Evolutionary conservation across 2,329 filamentous ascomycete species (phyloP).

Genomic region (Samsoniella hepiali): DNA sequence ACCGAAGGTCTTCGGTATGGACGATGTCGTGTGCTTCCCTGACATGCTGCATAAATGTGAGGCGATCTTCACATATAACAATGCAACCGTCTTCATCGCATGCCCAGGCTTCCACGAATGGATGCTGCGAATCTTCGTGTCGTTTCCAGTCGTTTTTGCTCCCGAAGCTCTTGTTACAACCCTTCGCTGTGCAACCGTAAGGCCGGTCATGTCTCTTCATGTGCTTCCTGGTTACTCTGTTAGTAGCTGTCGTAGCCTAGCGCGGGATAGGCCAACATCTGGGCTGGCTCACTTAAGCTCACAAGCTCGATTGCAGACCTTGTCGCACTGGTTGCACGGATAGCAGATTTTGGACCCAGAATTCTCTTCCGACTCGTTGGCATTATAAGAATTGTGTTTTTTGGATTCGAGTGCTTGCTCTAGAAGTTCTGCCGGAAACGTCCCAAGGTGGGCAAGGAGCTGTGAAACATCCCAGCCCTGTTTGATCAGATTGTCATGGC

Average conservation of each 20-base stretch:
- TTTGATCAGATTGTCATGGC: constrained; percentile 2
- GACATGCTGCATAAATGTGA: constrained; percentile 63
- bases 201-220: constrained; percentile 76
- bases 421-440: constrained; percentile 32
- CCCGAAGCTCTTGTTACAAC: constrained; percentile 74
- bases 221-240: constrained; percentile 64
- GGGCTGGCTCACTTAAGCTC: constrained; percentile 52
- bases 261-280: background rate
- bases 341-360: constrained; percentile 21
- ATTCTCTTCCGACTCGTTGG: constrained; percentile 17
- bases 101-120: constrained; percentile 66
- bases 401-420: constrained; percentile 30
- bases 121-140: constrained; percentile 80
- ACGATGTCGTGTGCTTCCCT: constrained; percentile 43
- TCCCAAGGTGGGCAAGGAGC: constrained; percentile 26
- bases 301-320: constrained; percentile 48
- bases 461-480: constrained; percentile 9
- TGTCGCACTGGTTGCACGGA: constrained; percentile 42
- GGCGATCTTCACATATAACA: constrained; percentile 1
- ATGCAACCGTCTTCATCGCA: constrained; percentile 58
- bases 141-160: constrained; percentile 94
- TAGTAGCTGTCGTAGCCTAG: constrained; percentile 20
- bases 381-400: background rate
- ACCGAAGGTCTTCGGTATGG: constrained; percentile 34
- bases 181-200: constrained; percentile 73